Base-by-base conservation (phyloP, 768 basidiomycete species). In the Tephrocybe sp. region DNA sequence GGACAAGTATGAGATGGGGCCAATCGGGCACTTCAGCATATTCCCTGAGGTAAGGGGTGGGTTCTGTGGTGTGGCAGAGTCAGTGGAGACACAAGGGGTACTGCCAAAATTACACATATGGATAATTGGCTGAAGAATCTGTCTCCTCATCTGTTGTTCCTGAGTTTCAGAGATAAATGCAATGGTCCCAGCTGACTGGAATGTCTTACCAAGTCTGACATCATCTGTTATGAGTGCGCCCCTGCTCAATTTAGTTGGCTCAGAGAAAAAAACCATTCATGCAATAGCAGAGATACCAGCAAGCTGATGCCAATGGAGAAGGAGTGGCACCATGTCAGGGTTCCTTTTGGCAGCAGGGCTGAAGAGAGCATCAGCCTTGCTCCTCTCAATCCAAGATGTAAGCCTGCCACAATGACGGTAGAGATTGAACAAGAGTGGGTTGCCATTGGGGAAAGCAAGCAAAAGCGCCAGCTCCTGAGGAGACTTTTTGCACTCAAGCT, bases 231-330 rank as follows among this genome's bases (percentile, higher is more conserved):
- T 40, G 5, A 64, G 57, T 0, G 62, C 45, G 4, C 63, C 62
- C 8, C 14, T 23, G 11, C 26, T 12, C 5, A 15, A 36, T 36
- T 36, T 17, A 15, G 34, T 36, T 7, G 34, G 11, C 34, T 36
- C 7, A 12, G 34, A 15, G 34, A 36, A 36, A 17, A 36, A 36
- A 36, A 54, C 14, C 20, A 11, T 0, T 11, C 37, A 1, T 48
- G 55, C 58, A 21, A 51, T 40, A 20, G 57, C 34, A 36, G 11
- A 56, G 21, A 55, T 48, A 0, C 63, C 66, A 18, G 57, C 57
- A 0, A 55, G 37, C 32, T 62, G 62, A 44, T 65, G 61, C 61
- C 62, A 63, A n/a, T 62, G 59, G 5, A 64, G 51, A 0, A 4
- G 1, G 9, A 61, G 21, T 0, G 53, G 24, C 9, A 33, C 43